Base-by-base conservation (phyloP, 257 asterid species). In the Nicotiana paniculata region DNA sequence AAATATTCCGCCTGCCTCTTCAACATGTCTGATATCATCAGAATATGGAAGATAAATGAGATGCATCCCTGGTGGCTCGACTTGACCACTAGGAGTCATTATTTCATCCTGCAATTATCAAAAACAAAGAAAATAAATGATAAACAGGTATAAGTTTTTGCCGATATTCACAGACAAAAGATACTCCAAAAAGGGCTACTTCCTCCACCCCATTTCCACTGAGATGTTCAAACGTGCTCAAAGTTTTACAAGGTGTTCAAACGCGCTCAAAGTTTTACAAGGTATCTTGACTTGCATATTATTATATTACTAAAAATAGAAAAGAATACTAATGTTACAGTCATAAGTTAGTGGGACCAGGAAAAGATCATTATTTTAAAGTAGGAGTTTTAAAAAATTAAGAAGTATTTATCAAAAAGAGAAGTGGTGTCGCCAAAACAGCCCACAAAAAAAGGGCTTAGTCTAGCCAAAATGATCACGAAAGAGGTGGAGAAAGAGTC, bases 1-100 rank as follows among this genome's bases (percentile, higher is more conserved):
- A 81, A 13, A 13, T n/a, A 63, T 24, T 80, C 43, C 66, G 51
- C 88, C 69, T 90, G 90, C 99, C 97, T 94, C 99, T 91, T 96
- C 99, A 87, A 94, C 55, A 24, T 87, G 92, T 88, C 99, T 89
- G 89, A 96, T 88, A 81, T 96, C 99, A 84, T 96, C 98, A 78
- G 97, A 93, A 91, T 86, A 96, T 57, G 98, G 99, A 89, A 96
- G 97, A 86, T 90, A 89, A 85, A 96, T 93, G 93, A 96, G 90
- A 86, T 96, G 97, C 98, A 96, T 96, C 83, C 99, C 99, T 53
- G 99, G 97, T 83, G 99, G 99, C 90, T 96, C 99, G 61, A 94
- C 87, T 91, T 94, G 99, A 82, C 99, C 99, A 78, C 97, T 82
- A 77, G 85, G 37, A 85, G 90, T 92, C 48, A 86, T 85, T 83